Base-by-base conservation (phyloP, 768 basidiomycete genomes). In the Dioszegia hungarica region DNA sequence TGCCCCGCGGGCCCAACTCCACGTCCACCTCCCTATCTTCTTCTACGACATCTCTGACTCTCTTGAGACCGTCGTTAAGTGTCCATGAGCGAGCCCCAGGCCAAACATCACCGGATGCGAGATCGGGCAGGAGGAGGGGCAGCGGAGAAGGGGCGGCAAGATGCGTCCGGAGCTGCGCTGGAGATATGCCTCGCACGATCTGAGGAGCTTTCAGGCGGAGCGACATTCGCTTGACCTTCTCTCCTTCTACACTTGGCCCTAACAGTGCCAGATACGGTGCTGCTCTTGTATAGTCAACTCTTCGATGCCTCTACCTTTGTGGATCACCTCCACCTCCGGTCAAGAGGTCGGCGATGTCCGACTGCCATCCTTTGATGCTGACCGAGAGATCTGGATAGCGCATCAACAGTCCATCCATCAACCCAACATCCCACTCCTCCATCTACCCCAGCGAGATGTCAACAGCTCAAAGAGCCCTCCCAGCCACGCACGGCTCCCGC, bases 1-100 rank as follows among this genome's bases (percentile, higher is more conserved):
- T 61, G 3, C 67, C 64, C 34, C 53, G 60, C 53, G 54, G 51
- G 2, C 68, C 68, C 15, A 72, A 39, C 56, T 75, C 73, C 0
- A 75, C 60, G n/a, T 70, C 73, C 3, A 72, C 67, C 15, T 57
- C 45, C n/a, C 47, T 54, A 22, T 72, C 39, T 25, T 62, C 61
- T 9, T 63, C 63, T 5, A 72, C 52, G 1, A 24, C 52, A 2
- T 63, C 46, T 15, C 63, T 34, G 14, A 66, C 31, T 10, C 20
- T 45, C 15, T 19, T 17, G 27, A 72, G 47, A n/a, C 54, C 62
- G 27, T 53, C 48, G 27, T 28, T 34, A 34, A 64, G 20, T 11
- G 25, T 46, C 70, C 70, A 72, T 38, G 19, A 25, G 2, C 17
- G 22, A 24, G 64, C 27, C 17, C 67, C 70, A 3, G 59, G 61